Evolutionary conservation across 2,329 filamentous ascomycete species (phyloP).

Genomic region (Westerdykella sp.): DNA sequence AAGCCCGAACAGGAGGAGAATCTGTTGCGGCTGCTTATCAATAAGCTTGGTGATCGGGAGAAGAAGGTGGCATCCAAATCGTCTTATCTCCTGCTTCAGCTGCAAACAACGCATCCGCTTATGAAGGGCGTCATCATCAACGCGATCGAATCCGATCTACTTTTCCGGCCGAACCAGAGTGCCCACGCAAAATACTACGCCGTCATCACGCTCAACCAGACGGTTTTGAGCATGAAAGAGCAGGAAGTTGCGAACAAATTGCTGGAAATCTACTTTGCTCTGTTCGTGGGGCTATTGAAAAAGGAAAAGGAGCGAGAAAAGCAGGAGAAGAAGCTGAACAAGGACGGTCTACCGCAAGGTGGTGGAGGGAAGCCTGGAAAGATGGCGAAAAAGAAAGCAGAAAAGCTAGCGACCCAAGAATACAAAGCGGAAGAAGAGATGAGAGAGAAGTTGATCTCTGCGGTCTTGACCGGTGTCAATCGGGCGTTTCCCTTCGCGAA

Average conservation of each 20-base stretch:
- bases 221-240: slow-evolving; percentile 80
- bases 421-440: slow-evolving; percentile 55
- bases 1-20: slow-evolving; percentile 98
- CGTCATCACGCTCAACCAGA: slow-evolving; percentile 95
- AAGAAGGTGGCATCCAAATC: slow-evolving; percentile 92
- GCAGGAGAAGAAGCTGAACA: slow-evolving; percentile 42
- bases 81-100: slow-evolving; percentile 87
- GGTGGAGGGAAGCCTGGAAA: slow-evolving; percentile 50
- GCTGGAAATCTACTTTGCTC: slow-evolving; percentile 83
- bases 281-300: slow-evolving; percentile 80
- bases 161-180: slow-evolving; percentile 82
- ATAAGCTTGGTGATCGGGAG: slow-evolving; percentile 92
- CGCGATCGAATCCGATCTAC: slow-evolving; percentile 77
- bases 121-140: slow-evolving; percentile 90
- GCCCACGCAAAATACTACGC: slow-evolving; percentile 90
- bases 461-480: slow-evolving; percentile 89
- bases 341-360: slow-evolving; percentile 48
- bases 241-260: slow-evolving; percentile 73
- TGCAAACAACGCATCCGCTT: slow-evolving; percentile 79
- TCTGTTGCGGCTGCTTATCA: slow-evolving; percentile 80
- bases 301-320: slow-evolving; percentile 41
- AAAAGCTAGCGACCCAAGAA: slow-evolving; percentile 40
- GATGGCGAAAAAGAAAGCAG: slow-evolving; percentile 44
- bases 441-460: slow-evolving; percentile 85
- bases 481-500: slow-evolving; percentile 89